Evolutionary conservation across 495 filamentous ascomycete species (phyloP).

Genomic region (Ascodesmis nigricans): DNA sequence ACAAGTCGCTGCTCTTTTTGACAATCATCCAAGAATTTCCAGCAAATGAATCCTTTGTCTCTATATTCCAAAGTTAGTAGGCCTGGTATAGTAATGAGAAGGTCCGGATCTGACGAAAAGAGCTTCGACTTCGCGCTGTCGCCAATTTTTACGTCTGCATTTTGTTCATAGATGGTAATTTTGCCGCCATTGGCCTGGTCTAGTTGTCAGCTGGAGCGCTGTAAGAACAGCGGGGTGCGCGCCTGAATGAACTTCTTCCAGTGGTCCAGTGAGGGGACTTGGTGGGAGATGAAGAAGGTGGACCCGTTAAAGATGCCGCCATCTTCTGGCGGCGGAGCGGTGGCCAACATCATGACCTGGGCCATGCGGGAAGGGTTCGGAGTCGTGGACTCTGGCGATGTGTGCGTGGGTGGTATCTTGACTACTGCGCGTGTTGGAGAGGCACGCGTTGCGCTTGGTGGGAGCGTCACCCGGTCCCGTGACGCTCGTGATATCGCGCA

Average conservation of each 20-base stretch:
- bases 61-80: too few relatives aligned
- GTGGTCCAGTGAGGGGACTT: background rate
- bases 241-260: background rate
- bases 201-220: background rate
- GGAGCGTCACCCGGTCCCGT: too few relatives aligned
- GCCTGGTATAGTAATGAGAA: too few relatives aligned
- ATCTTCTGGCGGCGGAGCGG: background rate
- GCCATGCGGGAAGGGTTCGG: background rate
- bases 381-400: background rate
- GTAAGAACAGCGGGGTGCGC: background rate
- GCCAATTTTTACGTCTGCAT: too few relatives aligned
- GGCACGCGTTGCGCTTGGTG: background rate
- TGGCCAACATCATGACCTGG: background rate
- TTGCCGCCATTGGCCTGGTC: background rate
- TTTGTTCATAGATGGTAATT: too few relatives aligned
- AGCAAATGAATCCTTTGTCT: too few relatives aligned
- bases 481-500: too few relatives aligned
- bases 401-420: background rate
- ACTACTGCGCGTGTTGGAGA: background rate
- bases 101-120: too few relatives aligned
- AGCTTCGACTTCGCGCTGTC: too few relatives aligned
- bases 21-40: too few relatives aligned
- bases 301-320: background rate
- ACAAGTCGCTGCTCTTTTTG: too few relatives aligned
- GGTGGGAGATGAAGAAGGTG: background rate